Percentiles rank a stretch among this genome's conserved stretches.
Conservation (phyloP, 345 rosid species). For the Pistacia vera region DNA sequence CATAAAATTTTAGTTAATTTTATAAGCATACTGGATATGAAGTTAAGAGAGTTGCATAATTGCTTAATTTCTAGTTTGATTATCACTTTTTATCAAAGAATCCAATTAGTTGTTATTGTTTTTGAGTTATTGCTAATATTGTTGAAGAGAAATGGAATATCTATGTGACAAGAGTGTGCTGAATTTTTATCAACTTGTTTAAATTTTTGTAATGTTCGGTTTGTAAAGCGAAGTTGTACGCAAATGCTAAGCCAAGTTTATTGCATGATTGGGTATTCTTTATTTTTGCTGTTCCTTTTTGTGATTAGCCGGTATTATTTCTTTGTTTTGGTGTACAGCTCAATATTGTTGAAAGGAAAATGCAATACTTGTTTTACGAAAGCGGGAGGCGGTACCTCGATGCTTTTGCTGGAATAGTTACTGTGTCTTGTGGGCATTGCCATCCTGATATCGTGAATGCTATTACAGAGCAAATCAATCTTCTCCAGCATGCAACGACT, state of each 20-base stretch:
- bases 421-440: constrained; percentile 94
- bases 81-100: no score
- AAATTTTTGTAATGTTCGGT: no score
- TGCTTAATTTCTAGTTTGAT: no score
- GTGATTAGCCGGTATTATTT: neutral
- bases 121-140: no score
- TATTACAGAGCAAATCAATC: constrained; percentile 72
- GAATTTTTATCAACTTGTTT: no score
- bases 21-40: no score
- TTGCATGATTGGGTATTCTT: neutral
- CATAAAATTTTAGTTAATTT: no score
- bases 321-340: constrained; percentile 40
- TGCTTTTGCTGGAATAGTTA: constrained; percentile 91
- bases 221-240: neutral
- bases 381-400: constrained; percentile 75
- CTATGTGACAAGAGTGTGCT: no score
- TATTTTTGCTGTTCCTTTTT: neutral
- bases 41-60: no score
- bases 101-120: no score
- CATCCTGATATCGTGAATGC: constrained; percentile 83
- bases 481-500: constrained; percentile 89
- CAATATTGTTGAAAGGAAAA: constrained; percentile 95
- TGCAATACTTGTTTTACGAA: constrained; percentile 95
- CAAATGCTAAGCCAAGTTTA: neutral
- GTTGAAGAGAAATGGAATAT: no score